phyloP scores from a whole-genome alignment of 2,329 filamentous ascomycete genomes.

The Erysiphe pulchra region DNA sequence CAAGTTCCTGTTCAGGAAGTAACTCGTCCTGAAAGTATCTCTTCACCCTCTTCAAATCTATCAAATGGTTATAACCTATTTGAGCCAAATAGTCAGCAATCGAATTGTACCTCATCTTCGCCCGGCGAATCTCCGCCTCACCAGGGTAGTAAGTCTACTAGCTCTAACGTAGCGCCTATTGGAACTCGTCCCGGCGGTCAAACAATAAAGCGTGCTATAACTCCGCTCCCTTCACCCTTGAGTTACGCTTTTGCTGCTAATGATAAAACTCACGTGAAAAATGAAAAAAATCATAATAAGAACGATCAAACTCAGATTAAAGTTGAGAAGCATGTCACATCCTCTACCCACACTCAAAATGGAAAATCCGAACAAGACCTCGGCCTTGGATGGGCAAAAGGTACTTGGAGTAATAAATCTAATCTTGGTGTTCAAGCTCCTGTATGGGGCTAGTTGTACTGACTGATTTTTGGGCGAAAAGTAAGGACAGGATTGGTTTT shows the following conservation, averaged over 20 bases:
- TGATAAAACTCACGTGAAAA: conserved; percentile 15
- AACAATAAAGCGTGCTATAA: conserved; percentile 48
- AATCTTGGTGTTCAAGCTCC: conserved; percentile 71
- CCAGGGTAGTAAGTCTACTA: conserved; percentile 29
- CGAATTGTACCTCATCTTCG: conserved; percentile 63
- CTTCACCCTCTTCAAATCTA: conserved; percentile 52
- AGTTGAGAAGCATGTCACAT: conserved; percentile 18
- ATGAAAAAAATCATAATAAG: neutral
- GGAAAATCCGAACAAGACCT: conserved; percentile 14
- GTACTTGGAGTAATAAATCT: conserved; percentile 62
- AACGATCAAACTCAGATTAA: conserved; percentile 8
- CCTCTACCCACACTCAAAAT: conserved; percentile 31
- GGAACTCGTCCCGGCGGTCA: conserved; percentile 55
- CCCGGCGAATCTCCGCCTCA: conserved; percentile 59
- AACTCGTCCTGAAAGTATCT: conserved; percentile 58
- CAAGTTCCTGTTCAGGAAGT: conserved; percentile 15
- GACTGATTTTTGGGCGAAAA: neutral
- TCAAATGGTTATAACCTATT: conserved; percentile 32
- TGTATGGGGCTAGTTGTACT: conserved; percentile 55
- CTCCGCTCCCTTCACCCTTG: conserved; percentile 72
- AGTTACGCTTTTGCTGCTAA: conserved; percentile 44
- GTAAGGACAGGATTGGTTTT: conserved; percentile 3
- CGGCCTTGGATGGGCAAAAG: conserved; percentile 42
- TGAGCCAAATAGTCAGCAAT: conserved; percentile 35
- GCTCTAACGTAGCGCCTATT: conserved; percentile 61